A percentile compares a stretch with the other conserved stretches of the same genome.
These are phyloP conservation scores for Cenchrus americanus DNA, from an alignment of 176 grass and related monocot genomes.

Conservation along the genomic window DNA sequence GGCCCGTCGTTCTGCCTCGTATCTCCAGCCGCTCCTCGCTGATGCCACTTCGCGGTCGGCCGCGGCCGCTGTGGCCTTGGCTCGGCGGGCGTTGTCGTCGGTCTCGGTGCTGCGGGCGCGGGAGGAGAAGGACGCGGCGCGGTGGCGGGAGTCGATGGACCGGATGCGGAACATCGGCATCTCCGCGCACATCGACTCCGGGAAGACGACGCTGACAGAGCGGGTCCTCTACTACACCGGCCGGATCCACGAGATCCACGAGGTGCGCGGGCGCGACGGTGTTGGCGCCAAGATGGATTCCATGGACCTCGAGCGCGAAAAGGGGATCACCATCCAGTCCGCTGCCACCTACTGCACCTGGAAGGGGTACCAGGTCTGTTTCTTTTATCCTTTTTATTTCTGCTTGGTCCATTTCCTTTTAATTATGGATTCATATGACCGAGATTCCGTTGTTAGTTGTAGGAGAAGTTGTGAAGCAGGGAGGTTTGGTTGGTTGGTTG, in stretches of 20 bases:
- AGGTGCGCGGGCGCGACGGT: conserved; percentile 88
- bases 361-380: conserved; percentile 84
- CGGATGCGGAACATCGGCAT: conserved; percentile 96
- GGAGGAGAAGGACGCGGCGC: conserved; percentile 77
- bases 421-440: neutral
- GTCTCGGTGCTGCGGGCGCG: conserved; percentile 56
- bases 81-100: conserved; percentile 51
- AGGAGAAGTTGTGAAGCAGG: neutral
- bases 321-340: conserved; percentile 97
- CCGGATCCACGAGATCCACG: conserved; percentile 95
- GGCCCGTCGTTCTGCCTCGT: conserved; percentile 42
- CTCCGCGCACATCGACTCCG: conserved; percentile 97
- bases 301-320: conserved; percentile 97
- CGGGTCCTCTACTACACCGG: conserved; percentile 93
- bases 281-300: conserved; percentile 98
- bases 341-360: conserved; percentile 97
- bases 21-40: conserved; percentile 37
- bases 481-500: conserved; percentile 14
- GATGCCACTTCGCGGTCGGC: conserved; percentile 41
- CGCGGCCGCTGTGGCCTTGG: conserved; percentile 18
- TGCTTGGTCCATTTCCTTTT: neutral
- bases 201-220: conserved; percentile 96
- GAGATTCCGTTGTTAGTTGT: neutral
- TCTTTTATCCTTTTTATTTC: neutral
- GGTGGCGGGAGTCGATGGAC: conserved; percentile 87